Evolutionary conservation across 2,329 filamentous ascomycete species (phyloP).

Genomic region (Onygenales sp.): DNA sequence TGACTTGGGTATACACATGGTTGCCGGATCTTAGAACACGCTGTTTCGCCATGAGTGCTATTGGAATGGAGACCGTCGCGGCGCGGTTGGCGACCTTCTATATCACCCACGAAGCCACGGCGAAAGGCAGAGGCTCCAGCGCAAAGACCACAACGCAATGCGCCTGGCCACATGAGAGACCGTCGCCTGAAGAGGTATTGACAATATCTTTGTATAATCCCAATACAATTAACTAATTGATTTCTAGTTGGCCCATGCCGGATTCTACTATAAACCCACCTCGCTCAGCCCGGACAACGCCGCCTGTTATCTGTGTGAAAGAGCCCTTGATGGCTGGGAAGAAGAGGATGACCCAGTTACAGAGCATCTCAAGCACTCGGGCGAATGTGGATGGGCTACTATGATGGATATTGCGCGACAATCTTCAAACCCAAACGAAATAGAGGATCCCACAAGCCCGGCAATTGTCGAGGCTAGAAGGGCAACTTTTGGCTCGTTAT

Average conservation of each 20-base stretch:
- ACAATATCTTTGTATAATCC: conserved; percentile 14
- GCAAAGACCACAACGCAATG: conserved; percentile 47
- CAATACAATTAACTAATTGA: conserved; percentile 6
- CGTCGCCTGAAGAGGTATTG: conserved; percentile 54
- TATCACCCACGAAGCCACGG: conserved; percentile 45
- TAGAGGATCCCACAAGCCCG: conserved; percentile 64
- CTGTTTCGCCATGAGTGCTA: conserved; percentile 3
- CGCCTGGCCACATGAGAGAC: conserved; percentile 70
- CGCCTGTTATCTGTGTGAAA: conserved; percentile 76
- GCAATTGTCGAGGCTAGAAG: conserved; percentile 67
- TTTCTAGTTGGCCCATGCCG: conserved; percentile 71
- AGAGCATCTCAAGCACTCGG: conserved; percentile 78
- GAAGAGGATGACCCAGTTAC: conserved; percentile 68
- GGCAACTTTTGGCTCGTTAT: conserved; percentile 71
- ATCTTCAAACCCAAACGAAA: conserved; percentile 35
- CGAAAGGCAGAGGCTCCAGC: conserved; percentile 62
- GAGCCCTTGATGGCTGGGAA: conserved; percentile 87
- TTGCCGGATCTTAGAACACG: background rate
- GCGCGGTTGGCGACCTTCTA: conserved; percentile 76
- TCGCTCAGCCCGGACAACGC: conserved; percentile 74
- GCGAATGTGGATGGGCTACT: conserved; percentile 79
- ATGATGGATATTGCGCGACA: conserved; percentile 49
- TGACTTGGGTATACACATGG: background rate
- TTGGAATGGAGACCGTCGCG: conserved; percentile 53
- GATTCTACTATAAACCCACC: conserved; percentile 79